Percentiles rank a stretch among this genome's conserved stretches.
These are phyloP conservation scores for Arabidopsis arenosa DNA, from an alignment of 345 rosid genomes.

Conservation along the genomic window DNA sequence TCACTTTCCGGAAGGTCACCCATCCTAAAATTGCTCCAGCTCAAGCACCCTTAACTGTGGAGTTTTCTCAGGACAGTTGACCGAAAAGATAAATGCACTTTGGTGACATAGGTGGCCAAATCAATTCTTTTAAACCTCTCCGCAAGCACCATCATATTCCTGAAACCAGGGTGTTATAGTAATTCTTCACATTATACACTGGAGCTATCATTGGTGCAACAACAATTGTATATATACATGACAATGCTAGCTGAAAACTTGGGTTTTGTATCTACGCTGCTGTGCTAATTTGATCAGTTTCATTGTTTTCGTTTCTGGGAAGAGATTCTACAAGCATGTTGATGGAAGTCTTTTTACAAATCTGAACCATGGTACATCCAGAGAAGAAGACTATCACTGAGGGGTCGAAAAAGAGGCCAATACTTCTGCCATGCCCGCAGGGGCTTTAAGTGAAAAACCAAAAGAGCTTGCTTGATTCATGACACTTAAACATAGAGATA, in stretches of 20 bases:
- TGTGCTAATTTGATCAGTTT: not conserved
- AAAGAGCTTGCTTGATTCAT: not conserved
- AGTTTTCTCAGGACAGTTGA: too few species aligned
- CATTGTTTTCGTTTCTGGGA: not conserved
- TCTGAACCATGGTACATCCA: not conserved
- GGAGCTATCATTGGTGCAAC: not conserved
- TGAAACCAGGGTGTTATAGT: too few species aligned
- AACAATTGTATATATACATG: not conserved
- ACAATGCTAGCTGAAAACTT: not conserved
- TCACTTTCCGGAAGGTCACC: too few species aligned
- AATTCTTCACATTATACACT: not conserved
- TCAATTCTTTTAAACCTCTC: too few species aligned
- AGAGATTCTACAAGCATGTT: not conserved
- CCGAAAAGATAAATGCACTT: too few species aligned
- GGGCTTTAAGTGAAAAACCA: not conserved
- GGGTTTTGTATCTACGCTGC: not conserved
- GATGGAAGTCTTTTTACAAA: not conserved
- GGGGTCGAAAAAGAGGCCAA: not conserved
- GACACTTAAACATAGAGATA: not conserved
- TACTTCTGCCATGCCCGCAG: not conserved
- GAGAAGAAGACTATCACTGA: not conserved
- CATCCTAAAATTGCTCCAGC: too few species aligned
- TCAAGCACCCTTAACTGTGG: too few species aligned
- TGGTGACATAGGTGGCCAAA: too few species aligned
- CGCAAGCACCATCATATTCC: too few species aligned